Percentiles rank a stretch among this genome's conserved stretches.
Evolutionary conservation across 768 basidiomycete species (phyloP).

Genomic region (Flagelloscypha sp.): DNA sequence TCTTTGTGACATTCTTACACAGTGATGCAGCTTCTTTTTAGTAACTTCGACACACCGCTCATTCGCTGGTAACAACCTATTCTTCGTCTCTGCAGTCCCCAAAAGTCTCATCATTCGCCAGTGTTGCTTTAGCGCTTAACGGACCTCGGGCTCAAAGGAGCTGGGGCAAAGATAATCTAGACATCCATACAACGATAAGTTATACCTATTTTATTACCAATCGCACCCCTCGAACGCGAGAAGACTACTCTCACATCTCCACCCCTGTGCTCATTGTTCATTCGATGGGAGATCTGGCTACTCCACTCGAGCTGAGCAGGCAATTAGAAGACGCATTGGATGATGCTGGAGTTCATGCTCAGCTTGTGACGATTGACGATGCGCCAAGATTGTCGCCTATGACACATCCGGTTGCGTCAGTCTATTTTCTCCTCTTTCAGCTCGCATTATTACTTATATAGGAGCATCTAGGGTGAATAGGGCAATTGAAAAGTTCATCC

Average conservation of each 20-base stretch:
- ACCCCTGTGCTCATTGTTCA: constrained; percentile 20
- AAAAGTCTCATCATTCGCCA: not conserved
- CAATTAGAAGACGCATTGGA: constrained; percentile 16
- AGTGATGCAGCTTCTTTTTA: too few relatives aligned
- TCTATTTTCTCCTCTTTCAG: too few relatives aligned
- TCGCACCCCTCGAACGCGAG: constrained; percentile 8
- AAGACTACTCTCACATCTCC: constrained; percentile 4
- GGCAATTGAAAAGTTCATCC: too few relatives aligned
- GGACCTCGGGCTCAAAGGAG: constrained; percentile 8
- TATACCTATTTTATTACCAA: constrained; percentile 14
- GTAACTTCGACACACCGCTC: too few relatives aligned
- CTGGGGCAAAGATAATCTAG: constrained; percentile 6
- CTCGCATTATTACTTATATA: too few relatives aligned
- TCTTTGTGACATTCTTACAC: too few relatives aligned
- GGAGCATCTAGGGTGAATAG: too few relatives aligned
- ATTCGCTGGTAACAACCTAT: too few relatives aligned
- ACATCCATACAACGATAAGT: constrained; percentile 4
- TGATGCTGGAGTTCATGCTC: constrained; percentile 10
- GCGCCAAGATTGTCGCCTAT: constrained; percentile 20
- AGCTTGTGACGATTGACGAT: constrained; percentile 17
- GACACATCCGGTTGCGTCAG: constrained; percentile 18
- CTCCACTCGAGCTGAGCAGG: constrained; percentile 19
- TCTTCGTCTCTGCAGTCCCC: too few relatives aligned
- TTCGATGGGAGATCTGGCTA: constrained; percentile 27
- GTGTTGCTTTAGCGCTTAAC: not conserved